Percentiles rank a stretch among this genome's conserved stretches.
These are phyloP conservation scores for Teratosphaeria destructans DNA, from an alignment of 2,329 filamentous ascomycete species.

Conservation along the genomic window DNA sequence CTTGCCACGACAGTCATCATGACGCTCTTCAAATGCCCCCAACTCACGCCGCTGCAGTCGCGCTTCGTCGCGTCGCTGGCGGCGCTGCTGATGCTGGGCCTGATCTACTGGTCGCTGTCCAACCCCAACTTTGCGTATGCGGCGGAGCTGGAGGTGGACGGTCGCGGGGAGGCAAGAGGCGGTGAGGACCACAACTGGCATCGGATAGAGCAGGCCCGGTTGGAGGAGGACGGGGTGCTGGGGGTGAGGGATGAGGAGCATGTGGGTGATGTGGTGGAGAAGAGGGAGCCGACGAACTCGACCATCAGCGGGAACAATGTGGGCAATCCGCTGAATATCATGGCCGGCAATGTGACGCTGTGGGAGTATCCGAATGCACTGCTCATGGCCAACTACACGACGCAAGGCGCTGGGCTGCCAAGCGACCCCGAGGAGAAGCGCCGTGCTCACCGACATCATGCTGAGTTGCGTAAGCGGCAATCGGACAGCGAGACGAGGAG, in stretches of 20 bases:
- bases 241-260: constrained; percentile 33
- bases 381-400: constrained; percentile 36
- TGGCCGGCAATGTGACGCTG: constrained; percentile 50
- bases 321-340: constrained; percentile 48
- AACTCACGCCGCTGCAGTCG: constrained; percentile 60
- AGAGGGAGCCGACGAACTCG: constrained; percentile 21
- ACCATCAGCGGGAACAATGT: constrained; percentile 50
- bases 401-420: constrained; percentile 20
- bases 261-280: background rate
- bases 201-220: constrained; percentile 30
- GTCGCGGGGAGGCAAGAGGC: constrained; percentile 25
- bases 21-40: constrained; percentile 30
- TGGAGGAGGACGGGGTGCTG: constrained; percentile 17
- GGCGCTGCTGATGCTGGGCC: constrained; percentile 48
- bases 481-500: constrained; percentile 26
- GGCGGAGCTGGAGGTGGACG: constrained; percentile 37
- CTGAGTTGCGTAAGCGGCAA: constrained; percentile 17
- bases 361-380: constrained; percentile 54
- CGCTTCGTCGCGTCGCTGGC: constrained; percentile 58
- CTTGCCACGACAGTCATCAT: background rate
- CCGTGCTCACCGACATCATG: constrained; percentile 7
- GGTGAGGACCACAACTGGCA: constrained; percentile 39
- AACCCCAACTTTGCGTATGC: constrained; percentile 54
- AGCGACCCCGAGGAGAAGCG: constrained; percentile 9
- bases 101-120: constrained; percentile 52